Percentiles rank a stretch among this genome's conserved stretches.
These are phyloP conservation scores for Rhynchospora tenuis DNA, from an alignment of 176 grass and related monocot species.

Conservation along the genomic window DNA sequence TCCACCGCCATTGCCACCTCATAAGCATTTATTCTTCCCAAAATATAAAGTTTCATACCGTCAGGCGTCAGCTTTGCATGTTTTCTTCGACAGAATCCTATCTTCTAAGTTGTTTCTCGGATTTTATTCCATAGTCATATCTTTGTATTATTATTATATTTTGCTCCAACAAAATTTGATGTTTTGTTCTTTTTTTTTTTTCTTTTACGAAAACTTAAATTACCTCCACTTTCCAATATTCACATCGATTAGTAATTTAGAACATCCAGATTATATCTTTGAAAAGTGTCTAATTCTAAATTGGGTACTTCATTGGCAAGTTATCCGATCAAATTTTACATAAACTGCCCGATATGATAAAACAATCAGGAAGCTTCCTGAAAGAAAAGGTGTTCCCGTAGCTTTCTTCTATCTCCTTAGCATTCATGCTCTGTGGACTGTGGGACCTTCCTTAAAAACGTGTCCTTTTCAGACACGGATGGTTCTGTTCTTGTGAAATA, in stretches of 20 bases:
- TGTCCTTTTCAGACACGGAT: neutral
- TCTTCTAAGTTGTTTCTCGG: neutral
- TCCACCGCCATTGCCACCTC: neutral
- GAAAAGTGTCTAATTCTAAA: neutral
- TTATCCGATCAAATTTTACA: neutral
- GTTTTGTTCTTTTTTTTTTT: neutral
- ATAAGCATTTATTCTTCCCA: slow-evolving; percentile 2
- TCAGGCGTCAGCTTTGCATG: neutral
- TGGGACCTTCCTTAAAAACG: neutral
- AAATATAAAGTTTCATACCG: neutral
- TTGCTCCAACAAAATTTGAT: neutral
- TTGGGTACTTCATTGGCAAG: neutral
- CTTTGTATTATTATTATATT: neutral
- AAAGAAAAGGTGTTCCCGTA: neutral
- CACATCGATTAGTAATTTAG: neutral
- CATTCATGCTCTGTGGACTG: neutral
- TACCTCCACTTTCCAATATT: neutral
- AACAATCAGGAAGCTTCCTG: neutral
- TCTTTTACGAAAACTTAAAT: neutral
- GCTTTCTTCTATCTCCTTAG: neutral
- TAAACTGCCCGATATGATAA: neutral
- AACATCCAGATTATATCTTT: neutral
- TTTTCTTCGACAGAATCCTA: neutral
- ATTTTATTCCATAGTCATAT: neutral
- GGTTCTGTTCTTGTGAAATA: too few relatives aligned